phyloP scores from a whole-genome alignment of 2,329 filamentous ascomycete species.

The Bipolaris zeicola region DNA sequence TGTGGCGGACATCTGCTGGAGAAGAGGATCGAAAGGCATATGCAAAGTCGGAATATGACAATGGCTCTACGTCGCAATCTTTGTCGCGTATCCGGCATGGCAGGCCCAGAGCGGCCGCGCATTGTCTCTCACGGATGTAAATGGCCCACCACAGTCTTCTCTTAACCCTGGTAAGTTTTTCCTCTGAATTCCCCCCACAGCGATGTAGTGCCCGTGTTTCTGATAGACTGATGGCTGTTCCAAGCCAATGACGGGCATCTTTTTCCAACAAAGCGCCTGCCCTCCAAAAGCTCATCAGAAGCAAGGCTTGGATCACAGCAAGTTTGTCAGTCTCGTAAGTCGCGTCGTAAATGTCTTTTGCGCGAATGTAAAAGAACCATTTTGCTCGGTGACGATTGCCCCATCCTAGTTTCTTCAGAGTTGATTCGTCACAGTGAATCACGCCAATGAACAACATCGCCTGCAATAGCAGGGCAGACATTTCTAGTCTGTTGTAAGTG shows the following conservation, averaged over 20 bases:
- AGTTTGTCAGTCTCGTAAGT: slow-evolving; percentile 60
- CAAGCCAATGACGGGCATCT: slow-evolving; percentile 48
- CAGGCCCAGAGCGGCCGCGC: slow-evolving; percentile 53
- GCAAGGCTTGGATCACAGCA: slow-evolving; percentile 58
- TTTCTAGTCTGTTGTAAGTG: slow-evolving; percentile 48
- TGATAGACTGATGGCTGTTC: slow-evolving; percentile 57
- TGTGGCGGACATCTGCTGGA: slow-evolving; percentile 37
- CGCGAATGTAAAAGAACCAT: slow-evolving; percentile 57
- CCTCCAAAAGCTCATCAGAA: slow-evolving; percentile 63
- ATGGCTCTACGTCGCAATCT: slow-evolving; percentile 55
- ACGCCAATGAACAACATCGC: slow-evolving; percentile 62
- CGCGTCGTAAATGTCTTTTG: slow-evolving; percentile 59
- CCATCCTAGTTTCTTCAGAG: slow-evolving; percentile 55
- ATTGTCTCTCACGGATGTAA: slow-evolving; percentile 58
- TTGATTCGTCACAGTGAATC: slow-evolving; percentile 58
- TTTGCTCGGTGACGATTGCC: slow-evolving; percentile 58
- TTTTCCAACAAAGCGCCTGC: slow-evolving; percentile 51
- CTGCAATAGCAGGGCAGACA: slow-evolving; percentile 59
- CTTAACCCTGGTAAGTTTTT: slow-evolving; percentile 48
- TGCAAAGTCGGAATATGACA: slow-evolving; percentile 48
- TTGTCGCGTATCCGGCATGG: slow-evolving; percentile 57
- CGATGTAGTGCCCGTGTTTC: slow-evolving; percentile 57
- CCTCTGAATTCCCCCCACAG: slow-evolving; percentile 28
- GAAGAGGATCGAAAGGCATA: slow-evolving; percentile 36
- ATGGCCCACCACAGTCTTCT: slow-evolving; percentile 62